Percentiles rank a stretch among this genome's conserved stretches.
Conservation (phyloP, 164 flowering plant species). For the grape (Vitis vinifera) region ASM3070453v1 NC_081811.1:1325001-1325500, state of each 20-base stretch:
- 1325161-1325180: conserved; percentile 65
- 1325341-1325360: conserved; percentile 47
- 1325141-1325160: conserved; percentile 6
- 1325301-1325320: conserved; percentile 70
- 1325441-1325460: conserved; percentile 22
- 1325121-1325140: neutral
- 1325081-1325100: neutral
- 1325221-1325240: neutral
- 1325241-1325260: neutral
- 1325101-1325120: neutral
- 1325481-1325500: conserved; percentile 74
- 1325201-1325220: conserved; percentile 60
- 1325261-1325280: neutral
- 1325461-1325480: conserved; percentile 43
- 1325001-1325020: neutral
- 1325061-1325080: neutral
- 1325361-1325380: conserved; percentile 53
- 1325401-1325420: conserved; percentile 33
- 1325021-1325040: neutral
- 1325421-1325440: conserved; percentile 24
- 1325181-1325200: conserved; percentile 60
- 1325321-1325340: conserved; percentile 58
- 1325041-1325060: neutral
- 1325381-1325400: conserved; percentile 59
- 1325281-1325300: conserved; percentile 1